Evolutionary conservation across 768 basidiomycete genomes (phyloP).

Genomic region (Candolleomyces aberdarensis): DNA sequence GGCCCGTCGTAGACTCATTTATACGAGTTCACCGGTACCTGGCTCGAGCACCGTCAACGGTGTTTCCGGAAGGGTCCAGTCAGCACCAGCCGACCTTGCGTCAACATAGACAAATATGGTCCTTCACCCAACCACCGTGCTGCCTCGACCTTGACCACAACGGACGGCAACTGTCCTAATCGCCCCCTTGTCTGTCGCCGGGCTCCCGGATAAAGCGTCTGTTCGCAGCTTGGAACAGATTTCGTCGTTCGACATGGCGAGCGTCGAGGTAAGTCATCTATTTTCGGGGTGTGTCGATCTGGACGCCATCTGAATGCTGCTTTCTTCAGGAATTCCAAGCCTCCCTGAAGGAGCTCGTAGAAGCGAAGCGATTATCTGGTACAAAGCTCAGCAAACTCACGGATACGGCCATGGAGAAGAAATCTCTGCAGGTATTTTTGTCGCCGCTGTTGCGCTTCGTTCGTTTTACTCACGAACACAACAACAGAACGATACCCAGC

Average conservation of each 20-base stretch:
- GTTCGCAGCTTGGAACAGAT: not conserved
- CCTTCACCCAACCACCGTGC: slow-evolving; percentile 4
- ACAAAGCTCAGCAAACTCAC: slow-evolving; percentile 81
- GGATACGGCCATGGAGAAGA: slow-evolving; percentile 67
- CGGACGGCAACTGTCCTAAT: not conserved
- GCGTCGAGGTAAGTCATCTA: not conserved
- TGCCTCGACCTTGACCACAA: not conserved
- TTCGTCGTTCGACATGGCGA: not conserved
- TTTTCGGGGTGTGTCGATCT: not conserved
- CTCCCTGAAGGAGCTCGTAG: slow-evolving; percentile 77
- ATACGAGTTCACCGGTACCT: slow-evolving; percentile 34
- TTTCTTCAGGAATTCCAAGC: slow-evolving; percentile 70
- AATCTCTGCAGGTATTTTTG: slow-evolving; percentile 58
- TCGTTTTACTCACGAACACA: slow-evolving; percentile 1
- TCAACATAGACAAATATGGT: slow-evolving; percentile 19
- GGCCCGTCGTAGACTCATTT: slow-evolving; percentile 53
- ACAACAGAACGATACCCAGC: slow-evolving; percentile 75
- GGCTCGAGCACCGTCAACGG: slow-evolving; percentile 21
- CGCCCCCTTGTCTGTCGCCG: not conserved
- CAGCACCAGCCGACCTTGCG: not conserved
- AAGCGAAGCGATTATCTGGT: slow-evolving; percentile 79
- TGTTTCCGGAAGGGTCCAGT: not conserved
- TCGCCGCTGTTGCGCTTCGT: not conserved
- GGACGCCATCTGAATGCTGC: not conserved
- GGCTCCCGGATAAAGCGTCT: not conserved